phyloP scores from a whole-genome alignment of 345 rosid genomes.

The Eucalyptus microcorys region DNA sequence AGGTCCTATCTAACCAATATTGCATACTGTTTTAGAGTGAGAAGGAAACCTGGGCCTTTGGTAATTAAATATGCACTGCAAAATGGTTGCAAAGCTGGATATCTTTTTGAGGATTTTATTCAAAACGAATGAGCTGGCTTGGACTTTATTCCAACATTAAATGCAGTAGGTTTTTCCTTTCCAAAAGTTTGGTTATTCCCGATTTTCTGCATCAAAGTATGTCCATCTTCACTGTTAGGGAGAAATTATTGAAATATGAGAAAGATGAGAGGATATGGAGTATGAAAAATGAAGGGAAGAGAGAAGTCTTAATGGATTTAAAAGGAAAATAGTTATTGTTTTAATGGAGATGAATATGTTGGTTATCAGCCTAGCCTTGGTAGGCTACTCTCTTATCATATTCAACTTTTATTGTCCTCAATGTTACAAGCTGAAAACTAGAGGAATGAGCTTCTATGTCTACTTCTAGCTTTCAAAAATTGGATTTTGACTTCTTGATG shows the following conservation, averaged over 20 bases:
- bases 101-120: background rate
- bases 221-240: background rate
- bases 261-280: background rate
- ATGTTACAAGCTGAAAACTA: background rate
- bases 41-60: background rate
- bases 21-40: background rate
- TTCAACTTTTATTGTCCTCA: background rate
- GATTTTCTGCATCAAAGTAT: background rate
- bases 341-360: background rate
- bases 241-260: background rate
- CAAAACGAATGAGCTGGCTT: background rate
- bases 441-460: background rate
- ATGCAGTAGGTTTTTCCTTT: background rate
- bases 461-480: background rate
- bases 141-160: background rate
- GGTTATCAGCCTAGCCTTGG: background rate
- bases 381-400: background rate
- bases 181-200: background rate
- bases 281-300: background rate
- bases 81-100: background rate
- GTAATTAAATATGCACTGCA: background rate
- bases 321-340: background rate
- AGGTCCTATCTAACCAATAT: background rate
- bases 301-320: background rate
- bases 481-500: background rate